These are phyloP conservation scores for Chaetoceros tenuissimus DNA, from an alignment of 108 stramenopile species.

Conservation along the genomic window DNA sequence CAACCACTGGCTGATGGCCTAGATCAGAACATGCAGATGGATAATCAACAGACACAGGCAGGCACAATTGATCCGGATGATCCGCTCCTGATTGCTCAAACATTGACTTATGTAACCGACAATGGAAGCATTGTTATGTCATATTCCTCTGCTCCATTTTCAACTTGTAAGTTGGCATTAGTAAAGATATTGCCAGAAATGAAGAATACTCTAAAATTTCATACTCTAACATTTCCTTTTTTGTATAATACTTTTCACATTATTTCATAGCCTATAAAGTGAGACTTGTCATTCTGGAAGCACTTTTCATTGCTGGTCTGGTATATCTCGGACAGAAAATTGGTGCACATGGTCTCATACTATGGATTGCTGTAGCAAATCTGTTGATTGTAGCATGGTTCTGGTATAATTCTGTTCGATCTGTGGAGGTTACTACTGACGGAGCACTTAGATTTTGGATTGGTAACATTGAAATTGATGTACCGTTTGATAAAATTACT, in stretches of 20 bases:
- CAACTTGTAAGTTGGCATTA: slow-evolving; percentile 52
- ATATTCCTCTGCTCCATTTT: slow-evolving; percentile 77
- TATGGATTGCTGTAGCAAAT: slow-evolving; percentile 68
- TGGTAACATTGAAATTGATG: slow-evolving; percentile 79
- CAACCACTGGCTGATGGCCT: too few species aligned
- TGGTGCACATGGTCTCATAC: slow-evolving; percentile 79
- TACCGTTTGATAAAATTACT: slow-evolving; percentile 79
- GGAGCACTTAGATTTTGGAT: slow-evolving; percentile 84
- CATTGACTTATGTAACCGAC: slow-evolving; percentile 82
- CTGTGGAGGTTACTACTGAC: slow-evolving; percentile 74
- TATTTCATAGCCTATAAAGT: slow-evolving; percentile 64
- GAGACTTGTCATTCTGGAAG: slow-evolving; percentile 61
- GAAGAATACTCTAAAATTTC: not conserved
- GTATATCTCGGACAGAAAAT: slow-evolving; percentile 36
- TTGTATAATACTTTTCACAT: not conserved
- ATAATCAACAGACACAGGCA: not conserved
- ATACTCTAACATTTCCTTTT: not conserved
- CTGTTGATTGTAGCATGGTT: slow-evolving; percentile 76
- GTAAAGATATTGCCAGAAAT: not conserved
- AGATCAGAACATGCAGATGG: not conserved
- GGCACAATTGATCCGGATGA: slow-evolving; percentile 49
- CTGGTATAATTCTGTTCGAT: slow-evolving; percentile 85
- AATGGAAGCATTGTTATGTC: slow-evolving; percentile 71
- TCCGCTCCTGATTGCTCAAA: slow-evolving; percentile 79
- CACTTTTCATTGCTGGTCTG: slow-evolving; percentile 46